phyloP scores from a whole-genome alignment of 768 basidiomycete species.

The Trametes elegans region DNA sequence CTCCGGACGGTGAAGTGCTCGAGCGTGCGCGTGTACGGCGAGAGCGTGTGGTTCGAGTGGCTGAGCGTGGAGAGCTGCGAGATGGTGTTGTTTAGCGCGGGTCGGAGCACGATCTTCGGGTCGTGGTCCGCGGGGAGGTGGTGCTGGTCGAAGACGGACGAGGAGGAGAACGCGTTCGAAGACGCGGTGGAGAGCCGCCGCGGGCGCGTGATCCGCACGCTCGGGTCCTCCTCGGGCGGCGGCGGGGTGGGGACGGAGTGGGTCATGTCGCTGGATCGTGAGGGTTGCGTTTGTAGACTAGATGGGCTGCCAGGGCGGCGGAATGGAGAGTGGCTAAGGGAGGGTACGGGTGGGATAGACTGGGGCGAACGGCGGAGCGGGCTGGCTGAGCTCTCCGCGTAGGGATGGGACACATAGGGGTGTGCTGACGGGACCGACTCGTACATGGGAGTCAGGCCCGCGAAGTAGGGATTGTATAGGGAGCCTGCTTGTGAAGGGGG shows the following conservation, averaged over 20 bases:
- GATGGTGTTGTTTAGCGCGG: conserved; percentile 66
- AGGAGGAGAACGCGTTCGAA: conserved; percentile 34
- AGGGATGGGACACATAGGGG: conserved; percentile 8
- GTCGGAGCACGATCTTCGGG: conserved; percentile 62
- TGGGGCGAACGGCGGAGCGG: conserved; percentile 15
- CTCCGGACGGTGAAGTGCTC: conserved; percentile 93
- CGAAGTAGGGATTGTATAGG: conserved; percentile 23
- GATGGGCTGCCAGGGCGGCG: conserved; percentile 47
- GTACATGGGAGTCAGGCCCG: conserved; percentile 24
- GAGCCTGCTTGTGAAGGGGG: conserved; percentile 15
- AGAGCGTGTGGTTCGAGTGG: conserved; percentile 89
- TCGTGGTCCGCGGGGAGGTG: conserved; percentile 38
- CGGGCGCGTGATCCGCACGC: conserved; percentile 21
- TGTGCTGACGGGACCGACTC: conserved; percentile 11
- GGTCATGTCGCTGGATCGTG: conserved; percentile 45
- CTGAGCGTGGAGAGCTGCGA: conserved; percentile 86
- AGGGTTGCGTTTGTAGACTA: conserved; percentile 49
- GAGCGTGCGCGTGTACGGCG: conserved; percentile 87
- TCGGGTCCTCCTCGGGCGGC: conserved; percentile 27
- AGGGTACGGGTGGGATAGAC: conserved; percentile 26
- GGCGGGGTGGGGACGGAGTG: conserved; percentile 48
- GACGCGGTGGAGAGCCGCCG: conserved; percentile 37
- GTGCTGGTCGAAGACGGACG: conserved; percentile 32
- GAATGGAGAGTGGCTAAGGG: conserved; percentile 26
- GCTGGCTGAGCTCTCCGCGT: conserved; percentile 16